Conservation (phyloP, 208 protist species). For the Crithidia sp. region DNA sequence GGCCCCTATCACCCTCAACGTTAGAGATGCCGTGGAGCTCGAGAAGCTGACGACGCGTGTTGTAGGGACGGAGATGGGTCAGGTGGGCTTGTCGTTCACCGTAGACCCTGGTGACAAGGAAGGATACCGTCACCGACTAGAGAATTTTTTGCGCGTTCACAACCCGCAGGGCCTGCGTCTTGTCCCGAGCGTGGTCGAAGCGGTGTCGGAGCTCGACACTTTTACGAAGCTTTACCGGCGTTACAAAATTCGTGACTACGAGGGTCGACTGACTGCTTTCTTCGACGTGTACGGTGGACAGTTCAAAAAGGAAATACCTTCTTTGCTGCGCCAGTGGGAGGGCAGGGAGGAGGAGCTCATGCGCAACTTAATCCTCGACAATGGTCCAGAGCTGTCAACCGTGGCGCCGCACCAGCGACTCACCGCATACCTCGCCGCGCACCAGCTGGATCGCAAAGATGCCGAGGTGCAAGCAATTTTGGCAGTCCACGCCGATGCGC, state of each 20-base stretch:
- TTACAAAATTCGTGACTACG: constrained; percentile 71
- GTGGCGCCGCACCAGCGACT: constrained; percentile 59
- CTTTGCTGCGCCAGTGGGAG: constrained; percentile 70
- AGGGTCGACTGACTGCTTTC: constrained; percentile 54
- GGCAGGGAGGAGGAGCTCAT: constrained; percentile 79
- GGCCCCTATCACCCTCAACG: constrained; percentile 41
- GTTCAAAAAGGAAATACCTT: constrained; percentile 45
- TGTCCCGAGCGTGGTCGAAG: constrained; percentile 60
- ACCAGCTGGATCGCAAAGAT: constrained; percentile 43
- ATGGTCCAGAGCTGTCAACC: constrained; percentile 66
- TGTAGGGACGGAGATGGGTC: constrained; percentile 71
- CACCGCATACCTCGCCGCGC: constrained; percentile 55
- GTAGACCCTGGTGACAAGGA: constrained; percentile 61
- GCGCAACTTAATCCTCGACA: constrained; percentile 75
- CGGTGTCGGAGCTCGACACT: constrained; percentile 72
- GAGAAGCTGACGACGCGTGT: constrained; percentile 75
- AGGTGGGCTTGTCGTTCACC: constrained; percentile 69
- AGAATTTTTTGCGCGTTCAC: constrained; percentile 58
- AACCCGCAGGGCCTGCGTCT: constrained; percentile 68
- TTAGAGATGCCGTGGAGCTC: constrained; percentile 54
- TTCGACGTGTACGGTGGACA: constrained; percentile 71
- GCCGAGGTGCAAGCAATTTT: constrained; percentile 36
- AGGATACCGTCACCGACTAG: constrained; percentile 60
- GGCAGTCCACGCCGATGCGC: constrained; percentile 12
- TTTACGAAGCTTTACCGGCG: constrained; percentile 82